Base-by-base conservation (phyloP, 305 asterid genomes). In the Ajuga reptans region DNA sequence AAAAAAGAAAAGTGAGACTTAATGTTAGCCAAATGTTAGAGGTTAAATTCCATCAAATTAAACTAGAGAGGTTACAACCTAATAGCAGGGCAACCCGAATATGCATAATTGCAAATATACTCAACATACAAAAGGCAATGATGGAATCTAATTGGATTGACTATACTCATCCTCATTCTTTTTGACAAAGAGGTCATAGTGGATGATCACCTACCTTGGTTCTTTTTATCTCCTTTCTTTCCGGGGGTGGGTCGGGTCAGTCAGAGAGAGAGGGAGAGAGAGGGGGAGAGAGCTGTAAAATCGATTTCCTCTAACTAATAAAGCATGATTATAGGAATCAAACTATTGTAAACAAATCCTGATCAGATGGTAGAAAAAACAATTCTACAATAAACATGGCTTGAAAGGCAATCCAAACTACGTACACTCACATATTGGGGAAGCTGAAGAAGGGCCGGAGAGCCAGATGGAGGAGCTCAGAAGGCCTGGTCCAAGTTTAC, bases 361-460 rank as follows among this genome's bases (percentile, higher is more conserved):
- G 80, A 51, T 74, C 69, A 79, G 71, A 71, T 78, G 82, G 51
- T 73, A 68, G 52, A 74, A 72, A 74, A 72, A 79, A 31, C 4
- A 72, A 71, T 76, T 62, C 88, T 78, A 76, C 81, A 77, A 76
- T 73, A 78, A 83, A 80, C 76, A 72, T 74, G 81, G 83, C 77
- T 78, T 62, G 6, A 73, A 39, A 80, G 77, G 71, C 82, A 79
- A 82, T 78, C 85, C 85, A 84, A 81, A 78, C 80, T 89, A 90
- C 83, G 81, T 84, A 87, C 89, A 90, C 91, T 81, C 85, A 75
- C 84, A 78, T 80, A 69, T 59, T 55, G 33, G 45, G 33, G 45
- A 72, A 69, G 45, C 62, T 52, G 72, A 71, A 67, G 69, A 68
- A 14, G 17, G 14, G 66, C 45, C 65, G 60, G 54, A 51, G 56